phyloP scores from a whole-genome alignment of 441 rosid species.

The Macaranga tanarius region DNA sequence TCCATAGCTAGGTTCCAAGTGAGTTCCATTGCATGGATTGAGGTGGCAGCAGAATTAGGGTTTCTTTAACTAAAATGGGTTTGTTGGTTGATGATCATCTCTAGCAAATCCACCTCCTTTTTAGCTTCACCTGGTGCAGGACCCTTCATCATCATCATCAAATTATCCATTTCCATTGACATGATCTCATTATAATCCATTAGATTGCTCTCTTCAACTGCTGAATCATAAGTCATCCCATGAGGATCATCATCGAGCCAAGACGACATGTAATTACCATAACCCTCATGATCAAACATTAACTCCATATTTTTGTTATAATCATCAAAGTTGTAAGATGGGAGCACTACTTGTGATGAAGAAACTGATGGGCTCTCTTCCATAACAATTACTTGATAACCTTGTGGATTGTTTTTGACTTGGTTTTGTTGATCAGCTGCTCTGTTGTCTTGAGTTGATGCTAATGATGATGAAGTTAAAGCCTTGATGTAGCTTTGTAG shows the following conservation, averaged over 20 bases:
- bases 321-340: background rate
- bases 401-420: background rate
- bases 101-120: slow-evolving; percentile 42
- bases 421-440: background rate
- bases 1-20: background rate
- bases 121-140: slow-evolving; percentile 2
- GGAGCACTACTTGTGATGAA: background rate
- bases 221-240: slow-evolving; percentile 13
- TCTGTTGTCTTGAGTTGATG: background rate
- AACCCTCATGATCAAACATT: slow-evolving; percentile 2
- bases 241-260: slow-evolving; percentile 13
- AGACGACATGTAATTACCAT: slow-evolving; percentile 15
- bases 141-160: slow-evolving; percentile 21
- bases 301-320: background rate
- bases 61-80: background rate
- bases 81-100: slow-evolving; percentile 32
- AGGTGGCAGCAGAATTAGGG: slow-evolving; percentile 1
- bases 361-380: slow-evolving; percentile 1
- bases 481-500: slow-evolving; percentile 62
- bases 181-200: slow-evolving; percentile 8
- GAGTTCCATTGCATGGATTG: background rate
- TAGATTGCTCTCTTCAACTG: slow-evolving; percentile 9
- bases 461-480: slow-evolving; percentile 16
- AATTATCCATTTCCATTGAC: slow-evolving; percentile 20
- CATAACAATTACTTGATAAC: background rate